Base-by-base conservation (phyloP, 179 eudicot genomes). In the Beta corolliflora region DNA sequence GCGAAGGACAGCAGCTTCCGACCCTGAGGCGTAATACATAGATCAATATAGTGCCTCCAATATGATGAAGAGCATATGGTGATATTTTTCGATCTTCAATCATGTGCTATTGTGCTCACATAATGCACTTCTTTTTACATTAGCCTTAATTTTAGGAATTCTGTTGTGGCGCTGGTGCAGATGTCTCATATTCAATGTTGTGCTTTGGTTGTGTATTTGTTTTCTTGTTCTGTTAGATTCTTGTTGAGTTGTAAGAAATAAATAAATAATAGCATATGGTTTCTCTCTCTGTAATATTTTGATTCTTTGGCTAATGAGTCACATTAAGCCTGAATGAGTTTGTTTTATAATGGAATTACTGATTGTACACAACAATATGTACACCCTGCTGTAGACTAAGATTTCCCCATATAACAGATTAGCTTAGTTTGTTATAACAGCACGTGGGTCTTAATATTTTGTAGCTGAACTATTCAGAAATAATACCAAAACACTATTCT, bases 1-100 rank as follows among this genome's bases (percentile, higher is more conserved):
- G 91, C 96, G 3, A 84, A 84, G 72, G 90, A 76, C 71, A 68
- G 85, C 71, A 68, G 85, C 78, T 87, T 77, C 83, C 78, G 81
- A 50, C 80, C 90, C 41, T 86, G 59, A 85, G 63, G 16, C 21
- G 14, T 78, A 41, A 16, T 53, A 59, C 75, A 41, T 55, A 29
- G 29, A 23, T 52, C 61, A 53, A 23, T 63, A 36, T 16, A 64
- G 44, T 52, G 29, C 29, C 44, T 46, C 25, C 64, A 9, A 71
- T 74, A 66, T 46, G n/a, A 48, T 58, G 58, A 29, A 19, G n/a
- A 77, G 64, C 52, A 18, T 19, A 45, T n/a, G 46, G 25, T 46
- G 23, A 53, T 54, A 29, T 73, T 55, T 65, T 29, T 61, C 50
- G 44, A 69, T 82, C 21, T 78, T 73, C 53, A 53, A 73, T 23